Evolutionary conservation across 2,329 filamentous ascomycete species (phyloP).

Genomic region (Bipolaris gigantea): DNA sequence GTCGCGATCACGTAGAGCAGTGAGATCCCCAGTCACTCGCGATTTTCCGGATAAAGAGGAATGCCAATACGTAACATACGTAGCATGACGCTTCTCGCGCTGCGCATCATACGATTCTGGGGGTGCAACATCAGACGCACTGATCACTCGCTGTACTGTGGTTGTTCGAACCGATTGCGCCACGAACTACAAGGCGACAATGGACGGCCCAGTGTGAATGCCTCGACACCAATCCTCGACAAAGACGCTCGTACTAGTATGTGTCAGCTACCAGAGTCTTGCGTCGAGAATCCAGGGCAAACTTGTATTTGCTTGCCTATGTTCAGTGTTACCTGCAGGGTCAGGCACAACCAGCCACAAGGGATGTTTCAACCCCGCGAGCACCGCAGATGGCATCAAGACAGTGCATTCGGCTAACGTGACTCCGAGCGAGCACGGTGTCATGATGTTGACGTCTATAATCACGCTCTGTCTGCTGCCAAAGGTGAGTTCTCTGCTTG

Average conservation of each 20-base stretch:
- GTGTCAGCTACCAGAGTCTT: not conserved
- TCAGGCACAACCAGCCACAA: constrained; percentile 10
- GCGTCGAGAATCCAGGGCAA: not conserved
- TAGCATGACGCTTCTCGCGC: not conserved
- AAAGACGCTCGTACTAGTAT: not conserved
- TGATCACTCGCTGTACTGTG: constrained; percentile 1
- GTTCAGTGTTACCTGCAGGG: constrained; percentile 8
- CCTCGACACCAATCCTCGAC: not conserved
- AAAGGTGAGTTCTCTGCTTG: not conserved
- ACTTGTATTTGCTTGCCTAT: constrained; percentile 4
- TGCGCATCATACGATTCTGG: constrained; percentile 6
- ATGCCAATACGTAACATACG: constrained; percentile 9
- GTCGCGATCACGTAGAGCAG: constrained; percentile 3
- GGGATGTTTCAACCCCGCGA: constrained; percentile 10
- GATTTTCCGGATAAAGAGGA: not conserved
- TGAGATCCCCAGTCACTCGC: not conserved
- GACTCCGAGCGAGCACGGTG: constrained; percentile 9
- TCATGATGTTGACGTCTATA: constrained; percentile 10
- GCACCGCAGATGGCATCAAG: constrained; percentile 6
- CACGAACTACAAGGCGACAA: constrained; percentile 4
- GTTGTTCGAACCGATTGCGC: constrained; percentile 1
- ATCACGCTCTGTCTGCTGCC: constrained; percentile 1
- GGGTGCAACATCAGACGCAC: not conserved
- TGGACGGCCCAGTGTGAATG: not conserved
- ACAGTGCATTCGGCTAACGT: constrained; percentile 9